Evolutionary conservation across 345 rosid genomes (phyloP).

Genomic region (Bruguiera sexangula): DNA sequence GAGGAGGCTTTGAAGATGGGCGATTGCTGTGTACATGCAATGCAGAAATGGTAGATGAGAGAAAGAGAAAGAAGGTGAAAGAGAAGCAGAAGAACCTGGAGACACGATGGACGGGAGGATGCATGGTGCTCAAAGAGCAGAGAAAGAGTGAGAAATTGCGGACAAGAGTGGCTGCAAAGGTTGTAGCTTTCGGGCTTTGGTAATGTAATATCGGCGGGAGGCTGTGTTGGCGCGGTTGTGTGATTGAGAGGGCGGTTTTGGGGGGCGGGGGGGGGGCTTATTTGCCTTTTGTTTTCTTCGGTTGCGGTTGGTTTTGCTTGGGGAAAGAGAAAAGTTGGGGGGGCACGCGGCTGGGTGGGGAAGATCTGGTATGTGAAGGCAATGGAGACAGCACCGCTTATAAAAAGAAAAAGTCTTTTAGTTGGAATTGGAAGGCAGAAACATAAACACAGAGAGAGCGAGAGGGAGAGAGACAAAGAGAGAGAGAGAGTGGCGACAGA

Average conservation of each 20-base stretch:
- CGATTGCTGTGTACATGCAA: slow-evolving; percentile 26
- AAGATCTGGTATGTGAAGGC: neutral
- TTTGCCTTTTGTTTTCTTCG: neutral
- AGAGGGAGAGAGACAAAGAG: neutral
- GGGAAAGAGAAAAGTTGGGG: slow-evolving; percentile 14
- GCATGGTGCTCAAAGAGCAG: slow-evolving; percentile 44
- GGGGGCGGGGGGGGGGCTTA: too few relatives aligned
- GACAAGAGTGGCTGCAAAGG: neutral
- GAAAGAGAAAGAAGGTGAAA: slow-evolving; percentile 25
- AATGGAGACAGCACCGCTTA: neutral
- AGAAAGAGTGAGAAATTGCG: neutral
- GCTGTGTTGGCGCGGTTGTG: too few relatives aligned
- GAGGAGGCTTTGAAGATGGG: slow-evolving; percentile 3
- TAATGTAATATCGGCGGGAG: neutral
- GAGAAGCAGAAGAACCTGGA: slow-evolving; percentile 5
- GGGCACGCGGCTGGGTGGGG: neutral
- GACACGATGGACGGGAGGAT: slow-evolving; percentile 40
- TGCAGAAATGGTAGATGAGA: slow-evolving; percentile 28
- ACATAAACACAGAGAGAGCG: neutral
- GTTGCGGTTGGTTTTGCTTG: neutral
- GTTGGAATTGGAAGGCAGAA: neutral
- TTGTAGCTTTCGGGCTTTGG: neutral
- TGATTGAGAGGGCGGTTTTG: too few relatives aligned
- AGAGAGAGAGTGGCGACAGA: slow-evolving; percentile 2
- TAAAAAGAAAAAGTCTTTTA: neutral